Evolutionary conservation across 169 alveolate genomes (phyloP), one percentile per base, ranked within the genome.

Genomic region (Amoebophrya sp.): DNA sequence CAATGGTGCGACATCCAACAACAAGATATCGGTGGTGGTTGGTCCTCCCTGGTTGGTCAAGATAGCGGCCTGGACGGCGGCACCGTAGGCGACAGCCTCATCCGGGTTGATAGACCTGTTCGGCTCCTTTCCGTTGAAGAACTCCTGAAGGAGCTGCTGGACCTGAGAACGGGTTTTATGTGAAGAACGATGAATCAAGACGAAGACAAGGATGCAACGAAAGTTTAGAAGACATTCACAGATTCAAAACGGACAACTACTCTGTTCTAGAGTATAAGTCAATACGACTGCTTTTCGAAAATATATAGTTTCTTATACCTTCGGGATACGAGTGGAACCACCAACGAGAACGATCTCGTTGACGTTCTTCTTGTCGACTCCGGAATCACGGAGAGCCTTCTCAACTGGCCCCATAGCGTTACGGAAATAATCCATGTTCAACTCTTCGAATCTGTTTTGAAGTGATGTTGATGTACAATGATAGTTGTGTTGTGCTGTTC

Each of bases 61-160:
- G n/a, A 98, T 99, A 18, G 99, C 99, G 23, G 99, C 99, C 95
- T 98, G 98, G 78, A 98, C 98, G 6, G 99, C 99, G 40, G 99
- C 99, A 55, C 99, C 99, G 96, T 96, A 95, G 38, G 99, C 99
- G 83, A 99, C 99, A 65, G 99, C 99, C 95, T 98, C 99, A 95
- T 99, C 99, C 29, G 99, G 99, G 96, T 99, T 98, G 91, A 99
- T 98, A 77, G 98, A 96, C 94, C 97, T 97, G 93, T 98, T 95
- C 41, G 99, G 99, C 78, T 95, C 96, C 96, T 97, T 98, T 41
- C 98, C 98, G 95, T 96, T 96, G 96, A 97, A 97, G 98, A 96
- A 97, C 78, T 97, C 96, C 65, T 98, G 98, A 23, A 96, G 95
- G 34, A 94, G 18, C 93, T 97, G 98, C 91, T 97, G 96, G 40